phyloP scores from a whole-genome alignment of 1,139 yeast genomes.

The Candida mesenterica region DNA sequence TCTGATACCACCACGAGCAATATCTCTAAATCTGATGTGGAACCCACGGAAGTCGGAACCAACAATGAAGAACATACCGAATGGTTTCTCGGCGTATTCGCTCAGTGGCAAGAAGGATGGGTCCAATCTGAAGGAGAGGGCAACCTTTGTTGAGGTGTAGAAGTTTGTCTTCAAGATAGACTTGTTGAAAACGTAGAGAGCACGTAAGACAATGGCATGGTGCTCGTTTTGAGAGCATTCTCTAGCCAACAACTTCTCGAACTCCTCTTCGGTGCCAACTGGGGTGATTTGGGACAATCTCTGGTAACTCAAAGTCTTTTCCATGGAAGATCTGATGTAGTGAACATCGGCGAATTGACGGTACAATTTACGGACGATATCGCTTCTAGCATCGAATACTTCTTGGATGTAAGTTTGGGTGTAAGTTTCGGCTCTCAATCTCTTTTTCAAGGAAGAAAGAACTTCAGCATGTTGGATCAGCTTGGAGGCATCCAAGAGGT shows the following conservation, averaged over 20 bases:
- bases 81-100: constrained; percentile 92
- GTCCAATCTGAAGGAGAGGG: constrained; percentile 85
- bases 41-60: constrained; percentile 97
- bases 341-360: constrained; percentile 91
- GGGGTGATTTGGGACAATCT: constrained; percentile 77
- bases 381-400: constrained; percentile 68
- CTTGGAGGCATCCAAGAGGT: constrained; percentile 60
- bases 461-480: constrained; percentile 71
- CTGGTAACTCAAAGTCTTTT: constrained; percentile 86
- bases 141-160: constrained; percentile 91
- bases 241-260: constrained; percentile 63
- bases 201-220: constrained; percentile 77
- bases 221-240: constrained; percentile 79
- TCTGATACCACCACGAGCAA: constrained; percentile 97
- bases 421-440: constrained; percentile 90
- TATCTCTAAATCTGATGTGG: constrained; percentile 95
- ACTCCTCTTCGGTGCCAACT: constrained; percentile 72
- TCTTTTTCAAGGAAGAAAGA: constrained; percentile 75
- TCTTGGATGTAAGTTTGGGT: constrained; percentile 83
- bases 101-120: constrained; percentile 79
- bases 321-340: constrained; percentile 71
- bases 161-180: constrained; percentile 90
- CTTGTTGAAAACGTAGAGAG: constrained; percentile 80
- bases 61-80: constrained; percentile 91
- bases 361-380: constrained; percentile 77